These are phyloP conservation scores for Paraconiothyrium sp. DNA, from an alignment of 2,329 filamentous ascomycete species.

Conservation along the genomic window DNA sequence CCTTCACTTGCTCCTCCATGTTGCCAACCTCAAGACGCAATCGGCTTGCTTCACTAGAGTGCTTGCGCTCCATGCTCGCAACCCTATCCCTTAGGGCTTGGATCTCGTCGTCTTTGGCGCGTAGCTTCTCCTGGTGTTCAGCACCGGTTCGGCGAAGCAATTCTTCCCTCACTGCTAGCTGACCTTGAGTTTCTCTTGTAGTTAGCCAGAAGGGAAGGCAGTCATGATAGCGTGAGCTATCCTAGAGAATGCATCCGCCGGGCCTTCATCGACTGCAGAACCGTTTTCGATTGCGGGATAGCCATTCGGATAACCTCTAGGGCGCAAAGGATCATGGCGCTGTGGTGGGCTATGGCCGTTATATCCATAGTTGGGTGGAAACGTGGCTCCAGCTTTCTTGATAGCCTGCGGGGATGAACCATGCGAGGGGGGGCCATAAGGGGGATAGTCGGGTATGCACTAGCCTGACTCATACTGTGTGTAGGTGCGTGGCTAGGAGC, in stretches of 20 bases:
- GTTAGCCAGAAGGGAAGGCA: constrained; percentile 51
- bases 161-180: constrained; percentile 60
- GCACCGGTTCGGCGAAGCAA: constrained; percentile 59
- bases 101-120: constrained; percentile 63
- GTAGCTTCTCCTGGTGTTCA: constrained; percentile 61
- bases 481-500: constrained; percentile 41
- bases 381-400: constrained; percentile 48
- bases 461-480: constrained; percentile 47
- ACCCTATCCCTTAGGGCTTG: constrained; percentile 61
- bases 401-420: constrained; percentile 44
- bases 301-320: constrained; percentile 44
- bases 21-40: constrained; percentile 61
- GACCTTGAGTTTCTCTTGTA: constrained; percentile 62
- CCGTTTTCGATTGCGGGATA: constrained; percentile 42
- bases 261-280: constrained; percentile 47
- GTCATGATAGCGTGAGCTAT: constrained; percentile 52
- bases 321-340: constrained; percentile 49
- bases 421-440: constrained; percentile 48
- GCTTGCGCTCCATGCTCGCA: constrained; percentile 59
- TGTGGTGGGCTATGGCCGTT: constrained; percentile 43
- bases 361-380: constrained; percentile 46
- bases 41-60: constrained; percentile 60
- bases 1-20: constrained; percentile 62
- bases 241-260: constrained; percentile 49
- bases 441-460: constrained; percentile 39